Conservation (phyloP, 169 alveolate species). For the Ophryocystis elektroscirrha region DNA sequence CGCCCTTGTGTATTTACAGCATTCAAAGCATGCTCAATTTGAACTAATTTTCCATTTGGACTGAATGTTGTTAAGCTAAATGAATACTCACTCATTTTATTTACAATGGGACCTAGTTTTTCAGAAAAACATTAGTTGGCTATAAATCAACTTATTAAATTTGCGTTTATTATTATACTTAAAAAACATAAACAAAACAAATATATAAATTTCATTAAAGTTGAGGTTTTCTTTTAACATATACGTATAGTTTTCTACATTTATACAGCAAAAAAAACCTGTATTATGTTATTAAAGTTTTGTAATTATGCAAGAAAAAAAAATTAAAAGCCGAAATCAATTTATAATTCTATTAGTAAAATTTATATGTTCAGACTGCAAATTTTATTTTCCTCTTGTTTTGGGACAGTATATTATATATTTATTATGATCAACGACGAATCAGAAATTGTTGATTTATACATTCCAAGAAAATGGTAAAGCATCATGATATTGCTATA, state of each 20-base stretch:
- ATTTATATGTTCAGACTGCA: no score
- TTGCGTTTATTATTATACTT: background rate
- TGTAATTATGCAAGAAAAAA: no score
- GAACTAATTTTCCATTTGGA: conserved; percentile 82
- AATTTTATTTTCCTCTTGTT: no score
- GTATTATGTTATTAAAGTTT: no score
- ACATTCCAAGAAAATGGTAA: no score
- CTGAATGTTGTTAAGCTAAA: conserved; percentile 79
- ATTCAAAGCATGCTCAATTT: conserved; percentile 85
- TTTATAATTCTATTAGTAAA: no score
- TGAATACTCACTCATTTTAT: conserved; percentile 40
- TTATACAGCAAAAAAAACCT: background rate
- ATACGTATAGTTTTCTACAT: background rate
- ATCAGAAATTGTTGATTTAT: no score
- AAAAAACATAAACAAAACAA: background rate
- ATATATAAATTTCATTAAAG: background rate
- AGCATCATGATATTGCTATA: no score
- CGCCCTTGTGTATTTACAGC: conserved; percentile 84
- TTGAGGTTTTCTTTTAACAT: background rate
- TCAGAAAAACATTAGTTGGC: background rate
- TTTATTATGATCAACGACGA: no score
- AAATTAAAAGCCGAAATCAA: no score
- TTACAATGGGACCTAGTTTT: background rate
- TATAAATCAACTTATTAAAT: background rate
- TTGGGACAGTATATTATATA: no score